Evolutionary conservation across 139 green algal genomes (phyloP).

Genomic region (Chlorokybus atmophyticus): DNA sequence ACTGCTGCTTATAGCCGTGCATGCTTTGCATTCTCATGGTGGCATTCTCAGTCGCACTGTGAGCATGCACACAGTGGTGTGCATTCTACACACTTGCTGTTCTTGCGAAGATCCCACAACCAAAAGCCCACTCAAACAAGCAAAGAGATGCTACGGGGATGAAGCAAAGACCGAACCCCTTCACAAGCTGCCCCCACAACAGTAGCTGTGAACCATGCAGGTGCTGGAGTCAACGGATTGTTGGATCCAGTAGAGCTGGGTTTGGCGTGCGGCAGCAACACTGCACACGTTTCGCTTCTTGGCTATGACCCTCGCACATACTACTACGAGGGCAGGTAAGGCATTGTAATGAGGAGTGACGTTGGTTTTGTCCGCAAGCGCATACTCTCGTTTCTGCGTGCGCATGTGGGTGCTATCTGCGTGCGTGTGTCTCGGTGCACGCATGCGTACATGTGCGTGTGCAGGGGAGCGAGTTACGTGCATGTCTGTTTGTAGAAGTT

Average conservation of each 20-base stretch:
- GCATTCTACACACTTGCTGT: no score
- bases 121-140: no score
- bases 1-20: no score
- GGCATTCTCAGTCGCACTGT: no score
- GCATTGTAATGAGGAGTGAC: no score
- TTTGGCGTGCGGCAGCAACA: constrained; percentile 84
- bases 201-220: no score
- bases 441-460: neutral
- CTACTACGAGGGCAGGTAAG: constrained; percentile 34
- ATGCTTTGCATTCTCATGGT: no score
- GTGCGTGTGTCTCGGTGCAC: neutral
- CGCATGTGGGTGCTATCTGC: no score
- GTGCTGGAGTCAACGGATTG: constrained; percentile 69
- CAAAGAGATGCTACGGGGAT: no score
- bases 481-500: neutral
- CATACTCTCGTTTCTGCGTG: neutral
- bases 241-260: constrained; percentile 90
- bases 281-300: constrained; percentile 79
- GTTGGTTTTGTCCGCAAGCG: no score
- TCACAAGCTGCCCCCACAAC: constrained; percentile 55
- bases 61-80: no score
- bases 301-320: constrained; percentile 74
- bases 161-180: constrained; percentile 51
- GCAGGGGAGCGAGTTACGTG: neutral
- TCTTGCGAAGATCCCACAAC: no score